These are phyloP conservation scores for Quercus robur DNA, from an alignment of 306 rosid species.

Conservation along the genomic window DNA sequence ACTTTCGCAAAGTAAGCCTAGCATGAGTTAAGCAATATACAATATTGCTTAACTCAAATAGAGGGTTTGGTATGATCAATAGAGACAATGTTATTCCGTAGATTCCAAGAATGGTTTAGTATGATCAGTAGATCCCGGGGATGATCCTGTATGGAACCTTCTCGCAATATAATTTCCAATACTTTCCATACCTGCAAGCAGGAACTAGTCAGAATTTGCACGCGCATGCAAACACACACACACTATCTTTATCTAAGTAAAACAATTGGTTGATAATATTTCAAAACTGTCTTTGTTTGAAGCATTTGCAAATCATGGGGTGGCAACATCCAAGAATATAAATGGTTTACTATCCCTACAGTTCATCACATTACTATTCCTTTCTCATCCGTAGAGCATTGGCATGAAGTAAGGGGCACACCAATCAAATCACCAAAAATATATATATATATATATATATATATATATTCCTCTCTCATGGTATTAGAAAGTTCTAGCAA, in stretches of 20 bases:
- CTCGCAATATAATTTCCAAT: conserved; percentile 85
- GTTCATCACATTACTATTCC: not conserved
- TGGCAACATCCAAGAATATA: too few relatives aligned
- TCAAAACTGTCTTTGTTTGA: not conserved
- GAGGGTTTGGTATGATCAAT: not conserved
- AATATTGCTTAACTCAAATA: not conserved
- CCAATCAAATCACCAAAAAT: not conserved
- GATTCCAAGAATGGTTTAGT: not conserved
- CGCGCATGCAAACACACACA: not conserved
- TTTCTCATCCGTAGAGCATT: not conserved
- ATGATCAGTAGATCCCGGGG: conserved; percentile 64
- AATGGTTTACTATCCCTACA: not conserved
- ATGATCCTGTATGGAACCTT: conserved; percentile 73
- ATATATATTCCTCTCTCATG: not conserved
- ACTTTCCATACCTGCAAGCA: conserved; percentile 80
- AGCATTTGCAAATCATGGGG: not conserved
- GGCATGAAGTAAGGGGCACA: not conserved
- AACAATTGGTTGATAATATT: too few relatives aligned
- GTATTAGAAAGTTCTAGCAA: not conserved
- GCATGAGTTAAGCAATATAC: not conserved
- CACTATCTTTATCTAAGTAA: too few relatives aligned
- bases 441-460: not conserved
- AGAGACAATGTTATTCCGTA: not conserved
- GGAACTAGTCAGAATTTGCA: conserved; percentile 9
- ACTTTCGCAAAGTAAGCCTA: not conserved